Conservation (phyloP, 129 eudicot species). For the Artemisia annua region DNA sequence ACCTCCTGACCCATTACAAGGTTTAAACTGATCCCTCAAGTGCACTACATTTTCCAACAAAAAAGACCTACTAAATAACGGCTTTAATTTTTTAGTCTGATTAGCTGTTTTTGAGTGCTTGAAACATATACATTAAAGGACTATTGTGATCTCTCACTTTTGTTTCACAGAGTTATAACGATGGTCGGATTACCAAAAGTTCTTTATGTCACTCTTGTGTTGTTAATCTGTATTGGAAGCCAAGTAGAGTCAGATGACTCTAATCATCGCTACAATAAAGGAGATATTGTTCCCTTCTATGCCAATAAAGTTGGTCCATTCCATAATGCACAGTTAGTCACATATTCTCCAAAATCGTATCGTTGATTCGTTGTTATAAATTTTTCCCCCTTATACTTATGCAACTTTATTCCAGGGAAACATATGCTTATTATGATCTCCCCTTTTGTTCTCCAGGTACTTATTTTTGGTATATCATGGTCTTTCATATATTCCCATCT, state of each 20-base stretch:
- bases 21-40: too few relatives aligned
- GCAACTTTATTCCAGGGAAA: slow-evolving; percentile 31
- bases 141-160: not conserved
- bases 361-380: not conserved
- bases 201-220: too few relatives aligned
- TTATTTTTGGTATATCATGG: not conserved
- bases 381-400: not conserved
- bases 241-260: slow-evolving; percentile 33
- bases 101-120: too few relatives aligned
- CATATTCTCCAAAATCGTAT: not conserved
- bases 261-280: slow-evolving; percentile 36
- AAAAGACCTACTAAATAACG: too few relatives aligned
- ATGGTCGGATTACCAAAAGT: too few relatives aligned
- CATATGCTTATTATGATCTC: slow-evolving; percentile 39
- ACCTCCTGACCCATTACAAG: too few relatives aligned
- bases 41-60: too few relatives aligned
- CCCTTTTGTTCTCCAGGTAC: slow-evolving; percentile 37
- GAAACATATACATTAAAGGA: too few relatives aligned
- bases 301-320: slow-evolving; percentile 46
- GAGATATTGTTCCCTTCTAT: slow-evolving; percentile 47
- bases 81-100: too few relatives aligned
- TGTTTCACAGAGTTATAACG: not conserved
- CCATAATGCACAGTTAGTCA: slow-evolving; percentile 26
- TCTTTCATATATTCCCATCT: not conserved
- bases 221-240: slow-evolving; percentile 9